phyloP scores from a whole-genome alignment of 1,139 yeast genomes.

The Nadsonia commutata region DNA sequence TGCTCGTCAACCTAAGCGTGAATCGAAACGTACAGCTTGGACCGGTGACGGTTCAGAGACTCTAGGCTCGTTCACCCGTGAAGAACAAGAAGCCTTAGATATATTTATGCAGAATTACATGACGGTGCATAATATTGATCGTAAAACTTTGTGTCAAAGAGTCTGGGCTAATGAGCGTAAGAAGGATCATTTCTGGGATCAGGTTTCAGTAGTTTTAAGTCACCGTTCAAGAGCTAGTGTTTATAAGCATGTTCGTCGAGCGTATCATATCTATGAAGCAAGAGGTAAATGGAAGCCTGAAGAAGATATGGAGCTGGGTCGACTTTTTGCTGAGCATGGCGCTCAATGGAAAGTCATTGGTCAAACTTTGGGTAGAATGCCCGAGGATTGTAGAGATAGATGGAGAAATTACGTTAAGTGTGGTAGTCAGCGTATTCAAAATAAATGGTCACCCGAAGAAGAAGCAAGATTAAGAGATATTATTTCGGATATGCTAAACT shows the following conservation, averaged over 20 bases:
- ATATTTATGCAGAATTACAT: slow-evolving; percentile 58
- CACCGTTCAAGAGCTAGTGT: slow-evolving; percentile 76
- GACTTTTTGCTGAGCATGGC: slow-evolving; percentile 48
- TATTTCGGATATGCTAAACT: slow-evolving; percentile 29
- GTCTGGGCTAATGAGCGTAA: slow-evolving; percentile 79
- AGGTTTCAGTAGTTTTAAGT: slow-evolving; percentile 61
- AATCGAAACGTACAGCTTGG: slow-evolving; percentile 11
- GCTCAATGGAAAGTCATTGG: slow-evolving; percentile 86
- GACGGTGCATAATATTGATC: slow-evolving; percentile 40
- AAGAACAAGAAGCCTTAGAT: slow-evolving; percentile 60
- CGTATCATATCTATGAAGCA: slow-evolving; percentile 72
- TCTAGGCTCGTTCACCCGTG: slow-evolving; percentile 40
- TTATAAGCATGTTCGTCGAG: slow-evolving; percentile 81
- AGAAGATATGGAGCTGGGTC: slow-evolving; percentile 56
- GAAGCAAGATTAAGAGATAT: slow-evolving; percentile 47
- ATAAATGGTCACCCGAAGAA: slow-evolving; percentile 69
- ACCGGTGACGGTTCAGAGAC: slow-evolving; percentile 18
- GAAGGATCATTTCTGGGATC: slow-evolving; percentile 84
- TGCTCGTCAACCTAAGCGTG: neutral
- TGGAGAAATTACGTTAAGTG: slow-evolving; percentile 93
- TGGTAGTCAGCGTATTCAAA: slow-evolving; percentile 55
- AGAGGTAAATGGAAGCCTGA: slow-evolving; percentile 81
- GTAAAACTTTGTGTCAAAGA: slow-evolving; percentile 60
- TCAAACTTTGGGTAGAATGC: slow-evolving; percentile 72
- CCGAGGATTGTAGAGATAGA: slow-evolving; percentile 91